A percentile compares a stretch with the other conserved stretches of the same genome.
Evolutionary conservation across 495 filamentous ascomycete species (phyloP).

Genomic region (Podospora pseudocomata): DNA sequence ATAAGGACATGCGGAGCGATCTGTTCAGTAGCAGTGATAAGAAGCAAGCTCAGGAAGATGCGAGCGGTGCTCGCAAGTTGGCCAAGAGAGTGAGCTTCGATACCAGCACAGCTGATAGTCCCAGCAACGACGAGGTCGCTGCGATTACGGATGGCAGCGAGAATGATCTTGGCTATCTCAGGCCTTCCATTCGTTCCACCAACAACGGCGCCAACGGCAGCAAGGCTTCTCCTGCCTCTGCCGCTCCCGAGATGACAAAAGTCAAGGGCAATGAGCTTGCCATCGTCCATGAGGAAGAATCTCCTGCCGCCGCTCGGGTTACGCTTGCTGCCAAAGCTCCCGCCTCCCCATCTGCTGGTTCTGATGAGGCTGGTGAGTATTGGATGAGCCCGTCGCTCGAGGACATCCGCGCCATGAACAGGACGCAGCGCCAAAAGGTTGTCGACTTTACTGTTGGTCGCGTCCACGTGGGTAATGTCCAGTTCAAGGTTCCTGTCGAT

Average conservation of each 20-base stretch:
- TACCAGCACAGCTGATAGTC: conserved; percentile 45
- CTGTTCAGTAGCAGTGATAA: conserved; percentile 59
- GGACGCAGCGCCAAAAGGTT: conserved; percentile 66
- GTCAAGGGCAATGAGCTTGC: conserved; percentile 72
- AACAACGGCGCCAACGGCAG: conserved; percentile 51
- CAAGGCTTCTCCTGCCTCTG: conserved; percentile 39
- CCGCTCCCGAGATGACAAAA: conserved; percentile 66
- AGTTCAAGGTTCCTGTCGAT: conserved; percentile 78
- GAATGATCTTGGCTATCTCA: conserved; percentile 62
- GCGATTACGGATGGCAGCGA: conserved; percentile 38
- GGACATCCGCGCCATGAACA: conserved; percentile 70
- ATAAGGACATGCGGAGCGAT: conserved; percentile 77
- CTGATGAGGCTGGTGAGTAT: conserved; percentile 62
- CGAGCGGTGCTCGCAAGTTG: conserved; percentile 55
- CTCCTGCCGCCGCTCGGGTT: conserved; percentile 32
- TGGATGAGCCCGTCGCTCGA: conserved; percentile 74
- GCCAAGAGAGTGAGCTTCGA: conserved; percentile 93
- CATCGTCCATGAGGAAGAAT: conserved; percentile 69
- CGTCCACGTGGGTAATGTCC: conserved; percentile 69
- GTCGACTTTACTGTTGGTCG: conserved; percentile 76
- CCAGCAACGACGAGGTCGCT: conserved; percentile 31
- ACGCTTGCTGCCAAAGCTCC: conserved; percentile 38
- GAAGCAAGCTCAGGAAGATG: conserved; percentile 35
- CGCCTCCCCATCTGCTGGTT: conserved; percentile 26
- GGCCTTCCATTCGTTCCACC: conserved; percentile 42